Evolutionary conservation across 192 early-diverging fungal genomes (phyloP).

Genomic region (Paraglomus brasilianum): DNA sequence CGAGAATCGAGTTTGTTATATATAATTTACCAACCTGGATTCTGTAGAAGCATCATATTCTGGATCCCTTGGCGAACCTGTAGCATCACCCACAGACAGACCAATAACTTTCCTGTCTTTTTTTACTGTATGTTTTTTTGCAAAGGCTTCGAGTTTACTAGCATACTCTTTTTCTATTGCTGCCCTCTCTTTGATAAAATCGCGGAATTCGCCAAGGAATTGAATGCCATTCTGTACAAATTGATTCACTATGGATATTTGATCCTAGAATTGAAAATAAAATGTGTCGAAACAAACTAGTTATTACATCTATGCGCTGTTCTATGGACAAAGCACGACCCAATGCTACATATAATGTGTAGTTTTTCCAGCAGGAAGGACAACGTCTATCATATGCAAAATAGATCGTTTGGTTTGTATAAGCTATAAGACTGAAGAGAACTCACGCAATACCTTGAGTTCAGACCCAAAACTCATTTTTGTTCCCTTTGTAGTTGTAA

Average conservation of each 20-base stretch:
- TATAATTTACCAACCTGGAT: slow-evolving; percentile 42
- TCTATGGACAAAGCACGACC: background rate
- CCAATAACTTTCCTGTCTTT: slow-evolving; percentile 39
- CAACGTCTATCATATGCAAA: background rate
- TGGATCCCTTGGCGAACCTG: slow-evolving; percentile 33
- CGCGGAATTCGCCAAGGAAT: slow-evolving; percentile 65
- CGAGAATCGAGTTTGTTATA: background rate
- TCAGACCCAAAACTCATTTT: slow-evolving; percentile 27
- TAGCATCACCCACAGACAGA: slow-evolving; percentile 32
- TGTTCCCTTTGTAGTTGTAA: background rate
- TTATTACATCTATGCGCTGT: background rate
- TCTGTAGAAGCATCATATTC: slow-evolving; percentile 34
- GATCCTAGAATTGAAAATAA: slow-evolving; percentile 41
- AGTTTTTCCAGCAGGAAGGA: background rate
- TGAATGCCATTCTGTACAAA: slow-evolving; percentile 56
- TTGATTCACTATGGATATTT: slow-evolving; percentile 51
- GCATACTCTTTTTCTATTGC: slow-evolving; percentile 72
- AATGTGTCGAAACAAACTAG: background rate
- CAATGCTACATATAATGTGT: background rate
- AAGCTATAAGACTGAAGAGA: no score
- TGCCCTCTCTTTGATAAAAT: slow-evolving; percentile 66
- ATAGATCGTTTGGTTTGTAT: background rate
- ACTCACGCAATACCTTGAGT: slow-evolving; percentile 17
- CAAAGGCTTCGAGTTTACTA: slow-evolving; percentile 60
- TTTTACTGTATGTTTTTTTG: slow-evolving; percentile 55